Evolutionary conservation across 176 grass and related monocot genomes (phyloP).

Genomic region (Alopecurus myosuroides): DNA sequence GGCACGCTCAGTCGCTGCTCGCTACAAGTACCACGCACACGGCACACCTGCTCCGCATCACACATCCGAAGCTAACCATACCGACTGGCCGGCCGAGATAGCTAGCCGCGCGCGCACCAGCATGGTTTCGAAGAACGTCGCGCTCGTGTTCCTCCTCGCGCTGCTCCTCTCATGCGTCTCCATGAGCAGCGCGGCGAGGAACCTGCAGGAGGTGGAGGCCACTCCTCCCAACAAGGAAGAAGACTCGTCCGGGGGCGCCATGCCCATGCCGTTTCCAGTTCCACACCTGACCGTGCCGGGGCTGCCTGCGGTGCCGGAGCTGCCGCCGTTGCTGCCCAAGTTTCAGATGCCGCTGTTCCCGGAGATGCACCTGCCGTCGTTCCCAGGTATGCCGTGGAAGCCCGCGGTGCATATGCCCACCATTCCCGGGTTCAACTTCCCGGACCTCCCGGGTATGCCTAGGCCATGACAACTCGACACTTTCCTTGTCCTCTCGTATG

Average conservation of each 20-base stretch:
- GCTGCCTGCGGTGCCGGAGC: neutral
- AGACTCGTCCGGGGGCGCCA: neutral
- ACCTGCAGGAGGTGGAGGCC: neutral
- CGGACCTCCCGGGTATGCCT: neutral
- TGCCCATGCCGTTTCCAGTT: neutral
- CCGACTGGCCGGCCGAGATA: neutral
- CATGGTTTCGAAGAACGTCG: neutral
- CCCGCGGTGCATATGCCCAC: neutral
- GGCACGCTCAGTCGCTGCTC: too few species aligned
- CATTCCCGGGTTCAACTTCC: slow-evolving; percentile 15
- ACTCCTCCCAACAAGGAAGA: neutral
- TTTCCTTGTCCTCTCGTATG: neutral
- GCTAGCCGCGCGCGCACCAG: neutral
- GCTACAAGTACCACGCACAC: neutral
- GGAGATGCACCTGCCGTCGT: neutral
- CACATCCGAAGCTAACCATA: neutral
- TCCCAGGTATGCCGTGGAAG: slow-evolving; percentile 19
- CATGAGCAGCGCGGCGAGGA: neutral
- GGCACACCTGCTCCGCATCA: neutral
- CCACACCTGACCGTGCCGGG: neutral
- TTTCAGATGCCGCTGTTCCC: neutral
- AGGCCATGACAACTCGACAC: slow-evolving; percentile 20
- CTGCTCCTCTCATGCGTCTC: neutral
- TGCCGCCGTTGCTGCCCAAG: slow-evolving; percentile 13
- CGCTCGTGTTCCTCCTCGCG: neutral